Evolutionary conservation across 2,329 filamentous ascomycete genomes (phyloP), one percentile per base, ranked within the genome.

Genomic region (Aspergillus persii): DNA sequence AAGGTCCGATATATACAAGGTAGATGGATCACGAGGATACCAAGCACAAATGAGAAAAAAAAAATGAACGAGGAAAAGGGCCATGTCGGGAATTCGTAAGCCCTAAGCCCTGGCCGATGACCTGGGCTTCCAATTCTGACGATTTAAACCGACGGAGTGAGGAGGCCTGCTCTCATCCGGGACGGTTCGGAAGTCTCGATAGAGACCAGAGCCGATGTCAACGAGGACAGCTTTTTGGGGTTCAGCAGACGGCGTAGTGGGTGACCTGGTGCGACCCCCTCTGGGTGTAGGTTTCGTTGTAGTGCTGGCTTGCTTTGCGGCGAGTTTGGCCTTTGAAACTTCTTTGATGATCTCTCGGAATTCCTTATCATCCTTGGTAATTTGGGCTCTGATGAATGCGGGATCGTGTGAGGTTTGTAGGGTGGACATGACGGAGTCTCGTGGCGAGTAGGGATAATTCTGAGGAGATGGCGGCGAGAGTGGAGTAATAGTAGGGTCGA

Each of bases 331-430:
- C 67, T 81, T 83, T 59, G 76, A 82, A 56, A 81, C 73, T 1
- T 87, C 83, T 62, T 85, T 89, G 65, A 96, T 75, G 46, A 96
- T 87, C 0, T 89, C 83, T 11, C 82, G 82, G 2, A 98, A 79
- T 71, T 97, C 93, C 30, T 84, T 77, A 47, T 96, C 90, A 56
- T 87, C 82, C 36, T 81, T 84, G 5, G 87, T 86, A 66, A 97
- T 95, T 74, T 99, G 95, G 0, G 95, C 94, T 68, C 85, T 88
- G 53, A 98, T 83, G 71, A 95, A 95, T 8, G 81, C 77, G 3
- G 86, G 69, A 33, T 85, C 81, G 31, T 76, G 76, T 3, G 76
- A 75, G 7, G 83, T 81, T 49, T 84, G 80, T 1, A 96, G 81
- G 1, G 82, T 74, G 56, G 90, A 83, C 92, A 98, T 96, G 56